Base-by-base conservation (phyloP, 2,329 filamentous ascomycete species). In the Grosmannia huntii region DNA sequence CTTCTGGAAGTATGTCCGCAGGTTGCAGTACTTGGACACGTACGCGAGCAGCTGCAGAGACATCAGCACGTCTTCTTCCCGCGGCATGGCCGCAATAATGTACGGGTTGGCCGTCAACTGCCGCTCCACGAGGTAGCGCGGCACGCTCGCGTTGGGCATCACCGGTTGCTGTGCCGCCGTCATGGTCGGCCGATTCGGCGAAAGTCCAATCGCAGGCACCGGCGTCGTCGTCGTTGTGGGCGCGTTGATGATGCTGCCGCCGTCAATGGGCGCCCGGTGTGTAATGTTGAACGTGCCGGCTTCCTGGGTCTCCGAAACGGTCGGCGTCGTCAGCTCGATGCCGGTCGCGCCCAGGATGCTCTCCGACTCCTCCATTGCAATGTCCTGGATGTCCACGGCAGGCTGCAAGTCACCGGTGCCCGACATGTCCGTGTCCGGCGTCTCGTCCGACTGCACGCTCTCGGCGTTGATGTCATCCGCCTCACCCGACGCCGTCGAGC, bases 41-140 rank as follows among this genome's bases (percentile, higher is more conserved):
- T 99, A 99, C 19, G 94, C 94, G 52, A 99, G 81, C 23, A 99
- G 82, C 72, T 99, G 94, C 44, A 99, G 79, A 6, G 94, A 96
- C 92, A 99, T 96, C 62, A 99, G 78, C 2, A 99, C 94, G 67
- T 99, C 94, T 71, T 99, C 94, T 66, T 99, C 94, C 55, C 94
- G 84, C 11, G 94, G 94, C 87, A 97, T 95, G 12, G 90, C 87
- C 31, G 91, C 89, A 36, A 96, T 76, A 65, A 95, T 85, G 64
- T 86, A 85, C 19, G 86, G 81, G 66, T 83, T 82, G 28, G 87
- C 83, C 44, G 83, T 79, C 56, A 86, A 72, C 53, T 83, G 83
- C 44, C 87, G 85, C 65, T 95, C 87, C 55, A 90, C 81, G 28
- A 91, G 79, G 67, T 92, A 94, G 59, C 88, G 82, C 48, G 90